Conservation (phyloP, 495 filamentous ascomycete genomes). For the Tetracladium marchalianum region DNA sequence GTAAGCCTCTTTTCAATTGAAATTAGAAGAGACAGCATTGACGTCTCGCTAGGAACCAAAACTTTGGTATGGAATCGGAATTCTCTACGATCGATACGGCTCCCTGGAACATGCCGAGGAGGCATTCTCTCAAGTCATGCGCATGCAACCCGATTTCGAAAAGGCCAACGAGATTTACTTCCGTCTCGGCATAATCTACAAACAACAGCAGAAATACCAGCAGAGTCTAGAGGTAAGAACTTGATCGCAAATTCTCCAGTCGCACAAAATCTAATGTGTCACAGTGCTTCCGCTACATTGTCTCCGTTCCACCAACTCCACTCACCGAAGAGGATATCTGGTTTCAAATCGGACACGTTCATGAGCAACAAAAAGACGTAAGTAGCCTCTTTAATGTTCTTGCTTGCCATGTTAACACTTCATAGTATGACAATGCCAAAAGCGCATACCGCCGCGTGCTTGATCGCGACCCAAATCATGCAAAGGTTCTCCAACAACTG, state of each 20-base stretch:
- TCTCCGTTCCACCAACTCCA: constrained; percentile 82
- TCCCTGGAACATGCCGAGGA: constrained; percentile 97
- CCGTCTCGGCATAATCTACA: constrained; percentile 96
- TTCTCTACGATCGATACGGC: constrained; percentile 93
- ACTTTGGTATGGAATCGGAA: constrained; percentile 98
- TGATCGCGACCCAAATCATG: constrained; percentile 90
- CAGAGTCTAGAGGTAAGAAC: constrained; percentile 76
- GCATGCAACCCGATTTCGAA: constrained; percentile 95
- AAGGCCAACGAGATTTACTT: constrained; percentile 99
- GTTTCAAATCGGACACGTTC: constrained; percentile 99
- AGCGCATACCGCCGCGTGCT: constrained; percentile 85
- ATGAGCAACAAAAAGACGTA: constrained; percentile 98
- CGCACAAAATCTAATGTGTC: constrained; percentile 18
- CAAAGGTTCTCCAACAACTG: constrained; percentile 95
- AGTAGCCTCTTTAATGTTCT: constrained; percentile 26
- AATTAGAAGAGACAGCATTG: background rate
- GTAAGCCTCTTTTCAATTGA: constrained; percentile 33
- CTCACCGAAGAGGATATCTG: constrained; percentile 98
- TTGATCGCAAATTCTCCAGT: constrained; percentile 2
- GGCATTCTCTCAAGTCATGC: constrained; percentile 97
- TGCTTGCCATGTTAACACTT: constrained; percentile 17
- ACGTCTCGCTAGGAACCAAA: constrained; percentile 74
- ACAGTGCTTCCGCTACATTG: constrained; percentile 97
- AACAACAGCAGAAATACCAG: constrained; percentile 91
- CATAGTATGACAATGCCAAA: constrained; percentile 86